Percentiles rank a stretch among this genome's conserved stretches.
These are phyloP conservation scores for Tulasnella calospora DNA, from an alignment of 768 basidiomycete genomes.

Conservation along the genomic window DNA sequence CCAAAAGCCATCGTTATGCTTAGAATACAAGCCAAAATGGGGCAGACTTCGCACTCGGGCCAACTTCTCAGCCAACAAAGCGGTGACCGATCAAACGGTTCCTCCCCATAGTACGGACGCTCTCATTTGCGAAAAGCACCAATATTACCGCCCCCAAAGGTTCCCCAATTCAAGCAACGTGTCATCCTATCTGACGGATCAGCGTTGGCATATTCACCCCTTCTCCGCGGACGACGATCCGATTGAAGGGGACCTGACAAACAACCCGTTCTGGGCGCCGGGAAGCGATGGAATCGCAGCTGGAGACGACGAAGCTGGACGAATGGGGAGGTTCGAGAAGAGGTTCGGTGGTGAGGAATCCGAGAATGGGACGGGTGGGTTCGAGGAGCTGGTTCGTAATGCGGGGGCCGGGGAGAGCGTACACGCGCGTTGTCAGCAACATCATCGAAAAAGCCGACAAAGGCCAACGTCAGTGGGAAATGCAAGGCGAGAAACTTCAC, in stretches of 20 bases:
- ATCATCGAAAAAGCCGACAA: slow-evolving; percentile 4
- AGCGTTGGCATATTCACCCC: slow-evolving; percentile 86
- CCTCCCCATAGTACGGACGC: slow-evolving; percentile 76
- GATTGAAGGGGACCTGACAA: slow-evolving; percentile 82
- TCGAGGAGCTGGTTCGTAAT: background rate
- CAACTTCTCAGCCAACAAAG: background rate
- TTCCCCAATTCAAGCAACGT: slow-evolving; percentile 79
- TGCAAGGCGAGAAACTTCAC: background rate
- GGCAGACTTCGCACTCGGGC: background rate
- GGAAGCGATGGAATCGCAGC: slow-evolving; percentile 49
- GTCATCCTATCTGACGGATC: slow-evolving; percentile 85
- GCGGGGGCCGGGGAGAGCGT: background rate
- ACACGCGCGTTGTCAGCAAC: background rate
- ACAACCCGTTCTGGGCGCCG: slow-evolving; percentile 82
- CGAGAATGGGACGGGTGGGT: slow-evolving; percentile 39
- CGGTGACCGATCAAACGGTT: slow-evolving; percentile 15
- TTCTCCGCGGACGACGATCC: slow-evolving; percentile 69
- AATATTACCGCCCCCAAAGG: slow-evolving; percentile 71
- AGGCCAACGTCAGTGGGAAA: slow-evolving; percentile 15
- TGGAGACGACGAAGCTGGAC: slow-evolving; percentile 65
- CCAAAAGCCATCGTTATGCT: background rate
- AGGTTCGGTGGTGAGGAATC: slow-evolving; percentile 50
- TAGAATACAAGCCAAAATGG: background rate
- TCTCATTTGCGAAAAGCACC: slow-evolving; percentile 73
- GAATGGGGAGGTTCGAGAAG: slow-evolving; percentile 74